Conservation (phyloP, 2,329 filamentous ascomycete species). For the Pestalotiopsis fici region DNA sequence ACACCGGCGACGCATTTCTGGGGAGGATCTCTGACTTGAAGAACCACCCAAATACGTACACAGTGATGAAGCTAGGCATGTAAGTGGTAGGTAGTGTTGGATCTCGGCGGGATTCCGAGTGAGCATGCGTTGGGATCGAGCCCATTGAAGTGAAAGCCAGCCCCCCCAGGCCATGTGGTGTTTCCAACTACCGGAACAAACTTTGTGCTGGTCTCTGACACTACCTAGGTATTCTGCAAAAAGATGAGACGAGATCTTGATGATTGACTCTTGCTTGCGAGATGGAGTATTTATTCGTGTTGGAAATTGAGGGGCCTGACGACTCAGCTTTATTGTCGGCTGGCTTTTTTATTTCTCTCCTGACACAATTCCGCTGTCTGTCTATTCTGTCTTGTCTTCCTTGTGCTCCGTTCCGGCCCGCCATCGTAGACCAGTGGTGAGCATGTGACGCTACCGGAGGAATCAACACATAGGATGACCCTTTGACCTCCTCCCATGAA, state of each 20-base stretch:
- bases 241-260: background rate
- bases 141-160: background rate
- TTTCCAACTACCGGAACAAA: background rate
- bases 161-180: background rate
- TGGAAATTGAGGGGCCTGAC: background rate
- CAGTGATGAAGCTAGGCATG: background rate
- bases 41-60: background rate
- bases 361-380: background rate
- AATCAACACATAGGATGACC: conserved; percentile 1
- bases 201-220: background rate
- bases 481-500: background rate
- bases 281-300: background rate
- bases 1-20: background rate
- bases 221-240: background rate
- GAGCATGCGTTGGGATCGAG: background rate
- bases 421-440: background rate
- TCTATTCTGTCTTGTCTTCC: background rate
- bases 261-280: background rate
- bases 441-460: conserved; percentile 6
- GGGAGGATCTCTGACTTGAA: background rate
- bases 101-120: background rate
- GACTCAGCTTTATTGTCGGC: background rate
- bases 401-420: background rate
- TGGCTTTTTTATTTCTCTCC: background rate
- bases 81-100: background rate